Evolutionary conservation across 163 green algal genomes (phyloP).

Genomic region (Chlamydomonas reinhardtii): DNA sequence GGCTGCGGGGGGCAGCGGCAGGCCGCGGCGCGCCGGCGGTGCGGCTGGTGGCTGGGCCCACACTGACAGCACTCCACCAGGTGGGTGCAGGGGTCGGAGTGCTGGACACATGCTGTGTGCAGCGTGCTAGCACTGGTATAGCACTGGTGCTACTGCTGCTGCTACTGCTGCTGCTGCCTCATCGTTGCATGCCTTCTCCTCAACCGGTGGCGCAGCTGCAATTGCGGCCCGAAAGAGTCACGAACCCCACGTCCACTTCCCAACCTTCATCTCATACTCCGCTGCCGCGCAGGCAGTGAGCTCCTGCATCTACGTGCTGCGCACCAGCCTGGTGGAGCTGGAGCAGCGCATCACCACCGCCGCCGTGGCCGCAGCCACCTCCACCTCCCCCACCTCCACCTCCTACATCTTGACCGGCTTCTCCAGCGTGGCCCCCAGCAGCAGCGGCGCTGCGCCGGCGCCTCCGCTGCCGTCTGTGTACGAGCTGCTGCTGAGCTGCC

Average conservation of each 20-base stretch:
- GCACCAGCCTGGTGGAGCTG: constrained; percentile 11
- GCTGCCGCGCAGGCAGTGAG: background rate
- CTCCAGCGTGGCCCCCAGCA: too few species aligned
- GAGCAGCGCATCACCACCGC: constrained; percentile 35
- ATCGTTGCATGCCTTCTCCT: too few species aligned
- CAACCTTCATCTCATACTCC: too few species aligned
- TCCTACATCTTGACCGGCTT: too few species aligned
- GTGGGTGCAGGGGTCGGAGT: background rate
- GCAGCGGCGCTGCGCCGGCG: background rate
- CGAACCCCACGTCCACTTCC: too few species aligned
- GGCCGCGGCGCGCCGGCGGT: background rate
- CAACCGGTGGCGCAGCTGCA: too few species aligned
- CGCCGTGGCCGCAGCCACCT: background rate
- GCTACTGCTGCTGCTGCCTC: too few species aligned
- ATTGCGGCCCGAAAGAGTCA: too few species aligned
- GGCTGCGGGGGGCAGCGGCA: background rate
- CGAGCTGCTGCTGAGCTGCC: constrained; percentile 7
- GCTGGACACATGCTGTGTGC: too few species aligned
- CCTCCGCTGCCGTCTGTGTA: constrained; percentile 5
- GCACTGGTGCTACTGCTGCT: too few species aligned
- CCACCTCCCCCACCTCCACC: too few species aligned
- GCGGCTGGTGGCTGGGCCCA: constrained; percentile 19
- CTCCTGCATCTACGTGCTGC: constrained; percentile 16
- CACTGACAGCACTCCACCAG: constrained; percentile 27
- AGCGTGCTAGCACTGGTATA: too few species aligned